Evolutionary conservation across 2,329 filamentous ascomycete species (phyloP).

Genomic region (Falciphora oryzae): DNA sequence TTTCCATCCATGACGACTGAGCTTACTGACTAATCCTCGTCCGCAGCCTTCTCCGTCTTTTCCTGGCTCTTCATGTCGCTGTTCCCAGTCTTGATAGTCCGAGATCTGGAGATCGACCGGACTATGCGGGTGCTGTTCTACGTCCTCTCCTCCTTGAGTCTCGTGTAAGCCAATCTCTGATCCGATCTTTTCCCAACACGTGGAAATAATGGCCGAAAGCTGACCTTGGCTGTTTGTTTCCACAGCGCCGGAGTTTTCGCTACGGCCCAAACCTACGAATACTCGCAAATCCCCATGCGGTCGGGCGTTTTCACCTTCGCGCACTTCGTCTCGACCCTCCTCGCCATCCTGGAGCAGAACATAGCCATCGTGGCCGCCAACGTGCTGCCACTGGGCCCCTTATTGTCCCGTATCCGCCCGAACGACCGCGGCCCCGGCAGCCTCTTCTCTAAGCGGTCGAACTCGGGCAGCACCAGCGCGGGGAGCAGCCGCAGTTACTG

Average conservation of each 20-base stretch:
- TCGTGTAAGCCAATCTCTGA: constrained; percentile 20
- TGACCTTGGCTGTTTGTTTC: background rate
- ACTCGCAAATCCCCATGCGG: constrained; percentile 22
- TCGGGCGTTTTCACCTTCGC: constrained; percentile 23
- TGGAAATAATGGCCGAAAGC: background rate
- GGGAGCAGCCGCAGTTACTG: constrained; percentile 12
- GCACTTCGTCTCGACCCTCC: constrained; percentile 25
- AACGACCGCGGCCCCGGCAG: constrained; percentile 13
- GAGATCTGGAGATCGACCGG: constrained; percentile 22
- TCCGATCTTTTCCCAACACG: background rate
- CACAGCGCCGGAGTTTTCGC: constrained; percentile 26
- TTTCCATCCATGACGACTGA: background rate
- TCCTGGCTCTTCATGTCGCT: constrained; percentile 31
- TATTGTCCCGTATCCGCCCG: constrained; percentile 19
- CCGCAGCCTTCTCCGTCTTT: constrained; percentile 26
- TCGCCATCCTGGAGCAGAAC: constrained; percentile 31
- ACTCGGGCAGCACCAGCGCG: constrained; percentile 12
- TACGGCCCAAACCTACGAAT: constrained; percentile 29
- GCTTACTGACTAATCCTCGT: constrained; percentile 9
- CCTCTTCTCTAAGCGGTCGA: background rate
- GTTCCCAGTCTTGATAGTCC: constrained; percentile 27
- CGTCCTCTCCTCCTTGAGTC: constrained; percentile 23
- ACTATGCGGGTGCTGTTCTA: constrained; percentile 30
- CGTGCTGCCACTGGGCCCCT: constrained; percentile 27
- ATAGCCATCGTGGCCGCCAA: constrained; percentile 32